Evolutionary conservation across 1,284 basidiomycete species (phyloP).

Genomic region (Microbotryum intermedium): DNA sequence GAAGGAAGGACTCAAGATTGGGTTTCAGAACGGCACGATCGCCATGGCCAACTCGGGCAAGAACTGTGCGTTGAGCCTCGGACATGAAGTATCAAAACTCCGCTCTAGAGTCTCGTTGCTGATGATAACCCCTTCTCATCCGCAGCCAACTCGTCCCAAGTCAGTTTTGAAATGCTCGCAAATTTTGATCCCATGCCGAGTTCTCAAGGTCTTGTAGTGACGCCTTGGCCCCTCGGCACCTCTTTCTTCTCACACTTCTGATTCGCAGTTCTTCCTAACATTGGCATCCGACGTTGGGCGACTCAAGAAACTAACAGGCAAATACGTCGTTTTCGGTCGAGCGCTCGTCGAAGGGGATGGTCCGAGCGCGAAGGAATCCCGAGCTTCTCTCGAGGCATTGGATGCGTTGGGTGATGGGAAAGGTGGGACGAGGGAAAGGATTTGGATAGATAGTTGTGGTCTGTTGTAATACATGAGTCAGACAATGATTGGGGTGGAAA

Average conservation of each 20-base stretch:
- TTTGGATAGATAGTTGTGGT: constrained; percentile 43
- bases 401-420: constrained; percentile 41
- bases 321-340: constrained; percentile 47
- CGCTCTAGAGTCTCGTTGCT: background rate
- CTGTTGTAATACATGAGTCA: background rate
- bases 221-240: background rate
- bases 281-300: constrained; percentile 43
- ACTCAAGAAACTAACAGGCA: constrained; percentile 45
- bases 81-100: too few relatives aligned
- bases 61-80: constrained; percentile 32
- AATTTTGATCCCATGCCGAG: too few relatives aligned
- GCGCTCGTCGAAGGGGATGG: constrained; percentile 28
- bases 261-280: constrained; percentile 46
- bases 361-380: background rate
- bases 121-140: background rate
- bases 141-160: constrained; percentile 30
- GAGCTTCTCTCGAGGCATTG: constrained; percentile 32
- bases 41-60: constrained; percentile 49
- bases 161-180: background rate
- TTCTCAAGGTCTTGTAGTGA: background rate
- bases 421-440: constrained; percentile 41
- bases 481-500: too few relatives aligned
- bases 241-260: background rate
- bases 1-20: constrained; percentile 45
- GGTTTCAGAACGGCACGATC: constrained; percentile 43